A percentile compares a stretch with the other conserved stretches of the same genome.
Conservation (phyloP, 495 filamentous ascomycete species). For the Lepidopterella palustris region DNA sequence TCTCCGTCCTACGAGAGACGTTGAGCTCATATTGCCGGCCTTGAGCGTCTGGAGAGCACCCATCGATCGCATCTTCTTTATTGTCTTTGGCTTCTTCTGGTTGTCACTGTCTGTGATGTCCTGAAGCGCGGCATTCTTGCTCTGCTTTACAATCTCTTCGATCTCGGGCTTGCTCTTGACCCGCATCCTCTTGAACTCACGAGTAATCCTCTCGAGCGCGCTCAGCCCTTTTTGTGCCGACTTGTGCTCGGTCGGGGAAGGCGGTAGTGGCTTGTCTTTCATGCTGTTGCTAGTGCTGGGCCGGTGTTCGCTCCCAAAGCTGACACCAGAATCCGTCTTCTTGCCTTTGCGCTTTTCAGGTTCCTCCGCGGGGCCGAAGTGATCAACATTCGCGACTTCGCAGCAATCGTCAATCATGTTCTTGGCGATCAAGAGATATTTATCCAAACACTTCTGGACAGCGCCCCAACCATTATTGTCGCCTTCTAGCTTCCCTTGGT, state of each 20-base stretch:
- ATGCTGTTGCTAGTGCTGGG: conserved; percentile 15
- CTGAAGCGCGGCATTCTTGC: conserved; percentile 8
- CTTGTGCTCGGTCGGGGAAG: conserved; percentile 27
- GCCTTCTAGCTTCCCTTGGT: conserved; percentile 45
- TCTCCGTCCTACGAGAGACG: conserved; percentile 18
- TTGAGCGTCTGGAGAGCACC: conserved; percentile 27
- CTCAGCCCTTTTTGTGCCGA: conserved; percentile 40
- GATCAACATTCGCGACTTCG: conserved; percentile 44
- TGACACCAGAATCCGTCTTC: conserved; percentile 60
- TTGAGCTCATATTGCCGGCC: conserved; percentile 18
- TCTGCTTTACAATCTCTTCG: conserved; percentile 26
- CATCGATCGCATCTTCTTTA: conserved; percentile 39
- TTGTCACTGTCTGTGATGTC: conserved; percentile 4
- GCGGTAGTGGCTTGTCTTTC: conserved; percentile 22
- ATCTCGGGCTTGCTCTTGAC: conserved; percentile 27
- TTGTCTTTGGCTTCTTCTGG: conserved; percentile 24
- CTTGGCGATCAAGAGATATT: conserved; percentile 55
- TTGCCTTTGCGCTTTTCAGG: conserved; percentile 40
- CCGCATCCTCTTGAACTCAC: conserved; percentile 48
- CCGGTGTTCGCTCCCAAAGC: conserved; percentile 42
- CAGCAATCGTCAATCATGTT: conserved; percentile 56
- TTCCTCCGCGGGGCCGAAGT: conserved; percentile 38
- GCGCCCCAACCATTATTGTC: conserved; percentile 53
- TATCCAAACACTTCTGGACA: conserved; percentile 50
- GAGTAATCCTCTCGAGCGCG: conserved; percentile 52